These are phyloP conservation scores for Pelargonium citronellum DNA, from an alignment of 441 rosid genomes.

Conservation along the genomic window DNA sequence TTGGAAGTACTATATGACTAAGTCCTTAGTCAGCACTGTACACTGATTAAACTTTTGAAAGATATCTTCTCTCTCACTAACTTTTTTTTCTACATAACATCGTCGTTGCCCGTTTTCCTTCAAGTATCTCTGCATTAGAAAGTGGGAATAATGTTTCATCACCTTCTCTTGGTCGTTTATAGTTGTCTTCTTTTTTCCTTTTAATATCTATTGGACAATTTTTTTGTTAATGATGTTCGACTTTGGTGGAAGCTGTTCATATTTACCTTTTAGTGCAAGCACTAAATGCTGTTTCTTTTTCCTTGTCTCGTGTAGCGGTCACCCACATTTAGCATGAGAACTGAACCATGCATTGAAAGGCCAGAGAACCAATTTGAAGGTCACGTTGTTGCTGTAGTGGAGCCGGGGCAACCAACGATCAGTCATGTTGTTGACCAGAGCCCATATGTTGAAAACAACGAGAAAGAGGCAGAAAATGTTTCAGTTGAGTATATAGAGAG, in stretches of 20 bases:
- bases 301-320: slow-evolving; percentile 34
- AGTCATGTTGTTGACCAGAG: slow-evolving; percentile 10
- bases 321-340: slow-evolving; percentile 22
- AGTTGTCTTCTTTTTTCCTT: too few relatives aligned
- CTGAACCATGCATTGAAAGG: slow-evolving; percentile 21
- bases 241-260: not conserved
- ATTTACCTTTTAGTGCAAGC: not conserved
- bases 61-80: too few relatives aligned
- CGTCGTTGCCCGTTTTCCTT: too few relatives aligned
- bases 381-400: slow-evolving; percentile 21
- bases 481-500: slow-evolving; percentile 37
- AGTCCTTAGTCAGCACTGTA: too few relatives aligned
- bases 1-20: too few relatives aligned
- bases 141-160: too few relatives aligned
- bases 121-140: too few relatives aligned
- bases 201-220: too few relatives aligned
- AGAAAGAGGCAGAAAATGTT: slow-evolving; percentile 18
- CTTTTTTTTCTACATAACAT: too few relatives aligned
- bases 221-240: too few relatives aligned
- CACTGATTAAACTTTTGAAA: too few relatives aligned
- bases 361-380: slow-evolving; percentile 23
- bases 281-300: not conserved
- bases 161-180: too few relatives aligned
- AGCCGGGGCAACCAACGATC: slow-evolving; percentile 20
- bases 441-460: slow-evolving; percentile 4